Base-by-base conservation (phyloP, 352 stramenopile genomes). In the Globisporangium iwayamae region DNA sequence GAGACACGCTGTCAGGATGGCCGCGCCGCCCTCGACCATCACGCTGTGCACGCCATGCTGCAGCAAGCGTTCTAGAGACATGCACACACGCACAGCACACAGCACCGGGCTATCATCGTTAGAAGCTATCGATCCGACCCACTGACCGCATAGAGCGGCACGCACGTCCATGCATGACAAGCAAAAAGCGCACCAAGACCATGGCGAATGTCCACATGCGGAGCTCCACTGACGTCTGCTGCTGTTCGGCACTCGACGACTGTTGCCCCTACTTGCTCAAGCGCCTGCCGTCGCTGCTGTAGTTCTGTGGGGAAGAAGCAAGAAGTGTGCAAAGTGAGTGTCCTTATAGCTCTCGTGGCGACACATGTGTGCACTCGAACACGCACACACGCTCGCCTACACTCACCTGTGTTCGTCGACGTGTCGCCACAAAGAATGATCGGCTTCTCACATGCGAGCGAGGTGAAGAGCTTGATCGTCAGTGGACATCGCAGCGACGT, bases 21-120 rank as follows among this genome's bases (percentile, higher is more conserved):
- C 65, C 1, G 86, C 78, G 10, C 88, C 88, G 22, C 88, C 88
- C 76, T 96, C 88, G 16, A 96, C 67, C 88, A 95, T 96, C 30
- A 95, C 58, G 50, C 77, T 93, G 5, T 60, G 43, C 50, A 95
- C 69, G 0, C 79, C 83, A 55, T 75, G 66, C 13, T 63, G 32
- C 3, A 53, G 36, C 20, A 82, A 57, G 0, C 79, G 60, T 39
- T 68, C 81, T 90, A 39, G 20, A n/a, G 25, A 28, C 25, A 28
- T 25, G 41, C 36, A 51, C 18, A n/a, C 51, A 30, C 0, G 8
- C 18, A 54, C 22, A 34, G n/a, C 9, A 59, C 16, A 8, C 20
- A 66, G 14, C 1, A 53, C 7, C 13, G 47, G 47, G 43, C 20
- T 25, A 4, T 28, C 25, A 18, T 18, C 14, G 4, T 46, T 39